Base-by-base conservation (phyloP, 371 early-diverging fungal genomes). In the Catenaria anguillulae region DNA sequence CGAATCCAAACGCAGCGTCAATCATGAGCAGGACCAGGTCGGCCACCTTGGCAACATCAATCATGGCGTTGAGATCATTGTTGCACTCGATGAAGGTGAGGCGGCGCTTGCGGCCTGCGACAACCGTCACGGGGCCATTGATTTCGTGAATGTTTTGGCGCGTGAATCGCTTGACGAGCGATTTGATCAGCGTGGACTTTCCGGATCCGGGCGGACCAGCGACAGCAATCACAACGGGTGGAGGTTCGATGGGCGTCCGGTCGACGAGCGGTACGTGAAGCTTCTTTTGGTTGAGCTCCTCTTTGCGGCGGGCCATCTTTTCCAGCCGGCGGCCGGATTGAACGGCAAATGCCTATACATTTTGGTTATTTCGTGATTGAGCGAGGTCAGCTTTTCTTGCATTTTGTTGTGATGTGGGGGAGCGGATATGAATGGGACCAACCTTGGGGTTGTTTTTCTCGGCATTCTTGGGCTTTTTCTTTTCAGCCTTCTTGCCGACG, bases 1-100 rank as follows among this genome's bases (percentile, higher is more conserved):
- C 98, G 73, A 99, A 90, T 34, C 98, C 98, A 71, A 88, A 96
- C 67, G 86, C 87, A 6, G 95, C 97, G 71, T 99, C 96, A 64
- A 99, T 89, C 68, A 89, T 75, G 61, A 99, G 75, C 43, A 99
- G 80, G 3, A 98, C 92, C 62, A 99, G 71, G 75, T 99, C 99
- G 0, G 96, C 93, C 31, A 98, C 81, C 74, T 99, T 99, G 56
- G 92, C 93, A 31, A 93, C 76, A 74, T 99, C 99, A 60, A 98
- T 91, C 89, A 98, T 92, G 10, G 89, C 81, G 73, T 96, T 92
- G 67, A 99, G 80, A 67, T 98, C 98, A 71, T 94, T 94, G 65
- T 86, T 81, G 70, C 92, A 89, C 71, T 98, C 95, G 63, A 98
- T 83, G 75, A 98, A 93, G 1, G 98, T 98, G 65, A 98, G 77